phyloP scores from a whole-genome alignment of 306 rosid species.

The Cicer cuneatum region DNA sequence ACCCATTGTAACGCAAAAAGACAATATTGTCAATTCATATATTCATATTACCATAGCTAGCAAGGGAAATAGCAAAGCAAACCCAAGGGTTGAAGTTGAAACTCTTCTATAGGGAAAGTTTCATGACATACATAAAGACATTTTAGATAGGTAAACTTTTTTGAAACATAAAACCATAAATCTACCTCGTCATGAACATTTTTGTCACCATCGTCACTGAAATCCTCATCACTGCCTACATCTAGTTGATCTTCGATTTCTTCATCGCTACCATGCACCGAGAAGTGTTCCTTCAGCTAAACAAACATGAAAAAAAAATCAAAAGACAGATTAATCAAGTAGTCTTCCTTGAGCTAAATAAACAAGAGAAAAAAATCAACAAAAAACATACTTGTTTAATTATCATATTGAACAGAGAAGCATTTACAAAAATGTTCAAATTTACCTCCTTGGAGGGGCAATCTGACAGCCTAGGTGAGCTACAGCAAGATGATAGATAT shows the following conservation, averaged over 20 bases:
- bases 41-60: not conserved
- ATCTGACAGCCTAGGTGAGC: constrained; percentile 87
- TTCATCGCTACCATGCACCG: constrained; percentile 95
- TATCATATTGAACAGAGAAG: constrained; percentile 19
- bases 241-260: constrained; percentile 83
- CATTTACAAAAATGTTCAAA: not conserved
- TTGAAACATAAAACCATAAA: not conserved
- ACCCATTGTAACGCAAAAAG: not conserved
- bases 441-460: constrained; percentile 83
- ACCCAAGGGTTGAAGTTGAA: constrained; percentile 13
- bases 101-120: not conserved
- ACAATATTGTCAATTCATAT: not conserved
- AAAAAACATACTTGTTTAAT: not conserved
- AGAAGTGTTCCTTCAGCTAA: constrained; percentile 83
- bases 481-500: constrained; percentile 83
- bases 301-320: not conserved
- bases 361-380: not conserved
- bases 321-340: constrained; percentile 41
- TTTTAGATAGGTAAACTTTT: not conserved
- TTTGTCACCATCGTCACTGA: constrained; percentile 68
- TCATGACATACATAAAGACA: constrained; percentile 2
- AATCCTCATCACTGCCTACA: constrained; percentile 83
- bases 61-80: constrained; percentile 18
- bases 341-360: constrained; percentile 77
- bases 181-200: constrained; percentile 75